These are phyloP conservation scores for Amanita inopinata DNA, from an alignment of 768 basidiomycete genomes.

Conservation along the genomic window DNA sequence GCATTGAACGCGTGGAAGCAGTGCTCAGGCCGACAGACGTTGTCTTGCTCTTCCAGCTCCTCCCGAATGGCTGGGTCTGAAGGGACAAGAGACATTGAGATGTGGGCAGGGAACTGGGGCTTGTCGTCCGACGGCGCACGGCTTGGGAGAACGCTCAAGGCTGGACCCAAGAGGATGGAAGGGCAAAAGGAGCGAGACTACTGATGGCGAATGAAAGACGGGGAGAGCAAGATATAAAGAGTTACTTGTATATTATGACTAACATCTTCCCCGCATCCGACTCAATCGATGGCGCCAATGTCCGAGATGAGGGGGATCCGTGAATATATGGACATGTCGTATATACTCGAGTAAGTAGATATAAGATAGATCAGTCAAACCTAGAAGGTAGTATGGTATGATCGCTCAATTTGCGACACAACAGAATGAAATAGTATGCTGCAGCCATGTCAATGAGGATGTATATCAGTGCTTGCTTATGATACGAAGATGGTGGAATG, in stretches of 20 bases:
- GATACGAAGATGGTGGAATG: constrained; percentile 12
- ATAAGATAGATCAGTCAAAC: constrained; percentile 31
- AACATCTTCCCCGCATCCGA: neutral
- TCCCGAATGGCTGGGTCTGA: constrained; percentile 35
- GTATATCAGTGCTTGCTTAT: constrained; percentile 8
- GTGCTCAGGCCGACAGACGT: constrained; percentile 61
- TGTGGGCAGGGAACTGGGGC: constrained; percentile 11
- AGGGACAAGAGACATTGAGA: constrained; percentile 47
- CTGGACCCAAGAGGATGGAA: constrained; percentile 5
- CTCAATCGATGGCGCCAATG: constrained; percentile 7
- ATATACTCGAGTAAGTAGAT: constrained; percentile 32
- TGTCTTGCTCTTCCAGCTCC: constrained; percentile 27
- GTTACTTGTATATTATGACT: constrained; percentile 6
- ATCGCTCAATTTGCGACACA: neutral
- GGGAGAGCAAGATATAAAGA: constrained; percentile 5
- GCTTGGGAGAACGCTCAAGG: neutral
- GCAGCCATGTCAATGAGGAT: constrained; percentile 5
- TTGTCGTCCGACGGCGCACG: constrained; percentile 7
- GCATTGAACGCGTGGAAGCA: constrained; percentile 78
- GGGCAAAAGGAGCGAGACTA: constrained; percentile 2
- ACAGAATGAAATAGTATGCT: constrained; percentile 4
- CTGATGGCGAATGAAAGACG: neutral
- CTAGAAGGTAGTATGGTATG: constrained; percentile 19
- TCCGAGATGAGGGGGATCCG: constrained; percentile 4
- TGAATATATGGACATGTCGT: constrained; percentile 23